These are phyloP conservation scores for Alternaria conjuncta DNA, from an alignment of 2,329 filamentous ascomycete species.

Conservation along the genomic window DNA sequence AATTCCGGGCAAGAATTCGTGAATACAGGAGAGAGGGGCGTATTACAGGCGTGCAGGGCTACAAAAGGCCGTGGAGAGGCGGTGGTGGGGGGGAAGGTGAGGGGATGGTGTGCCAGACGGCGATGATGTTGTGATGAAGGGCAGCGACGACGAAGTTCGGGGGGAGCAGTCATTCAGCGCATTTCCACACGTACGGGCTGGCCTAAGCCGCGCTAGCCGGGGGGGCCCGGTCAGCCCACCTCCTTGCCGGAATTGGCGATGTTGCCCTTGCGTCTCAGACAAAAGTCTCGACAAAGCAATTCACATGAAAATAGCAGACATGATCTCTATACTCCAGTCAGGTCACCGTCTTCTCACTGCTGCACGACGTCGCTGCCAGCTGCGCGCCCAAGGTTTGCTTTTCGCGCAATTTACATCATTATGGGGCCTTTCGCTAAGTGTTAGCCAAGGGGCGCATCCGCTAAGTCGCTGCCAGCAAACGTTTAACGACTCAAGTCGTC, in stretches of 20 bases:
- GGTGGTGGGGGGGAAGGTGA: slow-evolving; percentile 19
- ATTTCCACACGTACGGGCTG: slow-evolving; percentile 13
- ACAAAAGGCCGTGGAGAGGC: slow-evolving; percentile 29
- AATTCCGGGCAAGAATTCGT: slow-evolving; percentile 30
- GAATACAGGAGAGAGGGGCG: slow-evolving; percentile 25
- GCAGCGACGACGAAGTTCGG: slow-evolving; percentile 22
- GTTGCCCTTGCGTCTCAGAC: slow-evolving; percentile 21
- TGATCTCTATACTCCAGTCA: too few species aligned
- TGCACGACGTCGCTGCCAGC: not conserved
- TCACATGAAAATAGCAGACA: slow-evolving; percentile 4
- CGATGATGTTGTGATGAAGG: slow-evolving; percentile 26
- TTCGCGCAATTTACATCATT: slow-evolving; percentile 25
- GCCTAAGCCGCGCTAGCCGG: slow-evolving; percentile 13
- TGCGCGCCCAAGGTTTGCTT: slow-evolving; percentile 1
- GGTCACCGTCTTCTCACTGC: not conserved
- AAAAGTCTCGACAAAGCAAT: slow-evolving; percentile 19
- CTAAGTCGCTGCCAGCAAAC: slow-evolving; percentile 30
- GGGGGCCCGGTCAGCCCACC: not conserved
- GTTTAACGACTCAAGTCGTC: slow-evolving; percentile 27
- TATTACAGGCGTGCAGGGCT: slow-evolving; percentile 35
- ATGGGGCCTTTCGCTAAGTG: slow-evolving; percentile 9
- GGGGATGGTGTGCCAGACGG: slow-evolving; percentile 16
- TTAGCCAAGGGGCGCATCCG: slow-evolving; percentile 18
- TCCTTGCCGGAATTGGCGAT: slow-evolving; percentile 1
- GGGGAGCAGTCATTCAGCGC: slow-evolving; percentile 12